Base-by-base conservation (phyloP, 768 basidiomycete genomes). In the Neoboletus magnificus region DNA sequence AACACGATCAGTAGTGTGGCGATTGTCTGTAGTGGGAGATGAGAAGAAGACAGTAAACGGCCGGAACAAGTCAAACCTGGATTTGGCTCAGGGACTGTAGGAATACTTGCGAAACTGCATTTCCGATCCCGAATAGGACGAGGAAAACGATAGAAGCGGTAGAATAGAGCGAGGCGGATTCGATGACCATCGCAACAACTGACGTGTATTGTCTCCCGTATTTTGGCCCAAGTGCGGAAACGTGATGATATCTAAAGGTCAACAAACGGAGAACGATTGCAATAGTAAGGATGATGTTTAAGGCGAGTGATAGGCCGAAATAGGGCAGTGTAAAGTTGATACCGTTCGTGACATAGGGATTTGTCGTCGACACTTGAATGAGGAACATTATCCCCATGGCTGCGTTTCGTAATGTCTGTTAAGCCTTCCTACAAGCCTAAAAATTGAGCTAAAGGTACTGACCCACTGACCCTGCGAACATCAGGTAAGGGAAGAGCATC, bases 131-230 rank as follows among this genome's bases (percentile, higher is more conserved):
- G 39, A 66, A 75, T 18, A 65, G 47, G 16, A 66, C 50, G 12
- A 77, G 44, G 48, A 76, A 73, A 0, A 71, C 40, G 18, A 76
- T 12, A 0, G 65, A 64, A 15, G 64, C 50, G 5, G 57, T 15
- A 2, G 70, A 62, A 37, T 73, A 74, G 3, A 73, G 37, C 1
- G 68, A 58, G 1, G 71, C 72, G 0, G 71, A 72, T 55, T 76
- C 75, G 47, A 76, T 46, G 27, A 71, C 42, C 61, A 77, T 74
- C 5, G 74, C 63, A 10, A 62, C 64, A 6, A 74, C 51, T 0
- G 65, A 69, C 6, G 69, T 63, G 52, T 76, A 75, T 10, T 63
- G 61, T 5, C 41, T 44, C 5, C 66, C 62, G 37, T 67, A 55
- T 35, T 51, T 52, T 18, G 48, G 27, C 9, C 73, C 72, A 1